These are phyloP conservation scores for Wickerhamomyces canadensis DNA, from an alignment of 805 yeast genomes.

Conservation along the genomic window DNA sequence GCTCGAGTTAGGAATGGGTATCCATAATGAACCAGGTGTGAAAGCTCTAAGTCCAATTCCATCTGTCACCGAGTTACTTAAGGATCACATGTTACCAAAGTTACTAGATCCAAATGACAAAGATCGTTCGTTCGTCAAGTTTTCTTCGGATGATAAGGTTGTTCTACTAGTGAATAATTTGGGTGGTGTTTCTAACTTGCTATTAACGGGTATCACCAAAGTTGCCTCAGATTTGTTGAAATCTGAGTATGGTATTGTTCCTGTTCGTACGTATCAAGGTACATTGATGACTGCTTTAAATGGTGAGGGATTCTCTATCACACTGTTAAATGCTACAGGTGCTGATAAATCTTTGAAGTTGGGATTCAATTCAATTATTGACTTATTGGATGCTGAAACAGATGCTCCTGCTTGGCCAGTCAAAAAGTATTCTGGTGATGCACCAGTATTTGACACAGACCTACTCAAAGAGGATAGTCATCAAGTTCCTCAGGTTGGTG, in stretches of 20 bases:
- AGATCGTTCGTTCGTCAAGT: conserved; percentile 79
- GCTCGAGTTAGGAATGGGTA: conserved; percentile 92
- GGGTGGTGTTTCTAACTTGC: conserved; percentile 85
- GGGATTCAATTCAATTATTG: conserved; percentile 35
- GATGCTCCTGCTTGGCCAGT: conserved; percentile 77
- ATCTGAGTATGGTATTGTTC: conserved; percentile 47
- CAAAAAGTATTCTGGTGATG: conserved; percentile 21
- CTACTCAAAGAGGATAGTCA: conserved; percentile 26
- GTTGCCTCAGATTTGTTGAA: conserved; percentile 50
- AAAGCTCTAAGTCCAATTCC: conserved; percentile 55
- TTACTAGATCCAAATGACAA: conserved; percentile 56
- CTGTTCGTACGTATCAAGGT: conserved; percentile 67
- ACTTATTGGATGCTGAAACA: conserved; percentile 63
- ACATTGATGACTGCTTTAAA: conserved; percentile 85
- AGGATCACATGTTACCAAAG: conserved; percentile 52
- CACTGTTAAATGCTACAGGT: conserved; percentile 65
- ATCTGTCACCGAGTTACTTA: conserved; percentile 51
- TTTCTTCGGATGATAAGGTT: conserved; percentile 57
- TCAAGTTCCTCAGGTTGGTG: conserved; percentile 30
- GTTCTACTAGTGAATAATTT: conserved; percentile 74
- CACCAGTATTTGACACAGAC: conserved; percentile 27
- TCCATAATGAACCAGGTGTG: conserved; percentile 92
- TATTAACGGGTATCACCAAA: conserved; percentile 66
- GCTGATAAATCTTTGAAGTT: conserved; percentile 32
- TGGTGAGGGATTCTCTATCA: conserved; percentile 88